These are phyloP conservation scores for Plasmodium malariae DNA, from an alignment of 169 alveolate species.

Conservation along the genomic window DNA sequence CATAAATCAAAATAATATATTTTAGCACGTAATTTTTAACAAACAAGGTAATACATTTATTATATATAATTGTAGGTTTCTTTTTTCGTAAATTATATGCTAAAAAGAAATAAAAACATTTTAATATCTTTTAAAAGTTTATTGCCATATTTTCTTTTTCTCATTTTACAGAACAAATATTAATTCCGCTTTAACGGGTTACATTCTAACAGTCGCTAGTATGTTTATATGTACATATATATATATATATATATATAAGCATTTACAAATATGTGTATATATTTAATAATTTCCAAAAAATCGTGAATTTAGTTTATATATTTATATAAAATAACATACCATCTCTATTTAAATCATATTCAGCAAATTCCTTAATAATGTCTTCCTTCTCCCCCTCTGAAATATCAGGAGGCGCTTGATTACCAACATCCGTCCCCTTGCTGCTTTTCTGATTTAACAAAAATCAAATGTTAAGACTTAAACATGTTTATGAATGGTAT, in stretches of 20 bases:
- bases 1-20: background rate
- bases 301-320: background rate
- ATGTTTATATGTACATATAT: background rate
- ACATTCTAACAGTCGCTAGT: background rate
- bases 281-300: background rate
- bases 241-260: background rate
- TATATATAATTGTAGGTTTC: background rate
- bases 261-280: background rate
- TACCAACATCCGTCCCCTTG: background rate
- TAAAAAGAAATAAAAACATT: no score
- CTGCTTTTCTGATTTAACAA: background rate
- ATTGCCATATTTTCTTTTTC: background rate
- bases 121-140: no score
- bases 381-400: constrained; percentile 49
- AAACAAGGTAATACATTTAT: no score
- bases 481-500: no score
- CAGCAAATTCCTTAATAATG: constrained; percentile 34
- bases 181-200: no score
- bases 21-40: background rate
- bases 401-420: background rate
- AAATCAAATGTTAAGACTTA: no score
- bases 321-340: constrained; percentile 20
- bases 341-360: constrained; percentile 70
- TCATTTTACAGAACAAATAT: no score
- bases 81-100: background rate